A percentile compares a stretch with the other conserved stretches of the same genome.
phyloP scores from a whole-genome alignment of 495 filamentous ascomycete genomes.

The Penicillium lagena region DNA sequence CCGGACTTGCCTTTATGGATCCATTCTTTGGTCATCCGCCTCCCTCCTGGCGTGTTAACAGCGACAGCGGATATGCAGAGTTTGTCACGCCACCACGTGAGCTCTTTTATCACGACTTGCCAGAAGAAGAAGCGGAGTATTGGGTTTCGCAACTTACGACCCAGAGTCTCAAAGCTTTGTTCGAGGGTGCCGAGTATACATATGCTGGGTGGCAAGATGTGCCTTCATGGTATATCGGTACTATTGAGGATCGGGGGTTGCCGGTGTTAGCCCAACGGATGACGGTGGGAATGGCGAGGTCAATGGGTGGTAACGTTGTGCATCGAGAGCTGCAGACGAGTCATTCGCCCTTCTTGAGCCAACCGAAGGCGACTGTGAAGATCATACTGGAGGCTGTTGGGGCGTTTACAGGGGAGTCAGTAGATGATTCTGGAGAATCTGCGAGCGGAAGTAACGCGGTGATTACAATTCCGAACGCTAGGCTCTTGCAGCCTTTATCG shows the following conservation, averaged over 20 bases:
- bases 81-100: conserved; percentile 20
- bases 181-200: conserved; percentile 20
- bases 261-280: conserved; percentile 28
- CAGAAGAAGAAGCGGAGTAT: conserved; percentile 13
- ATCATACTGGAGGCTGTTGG: conserved; percentile 21
- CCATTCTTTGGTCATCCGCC: conserved; percentile 22
- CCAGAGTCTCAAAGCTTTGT: conserved; percentile 25
- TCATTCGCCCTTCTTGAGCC: conserved; percentile 31
- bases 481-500: neutral
- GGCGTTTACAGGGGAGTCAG: conserved; percentile 10
- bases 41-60: conserved; percentile 17
- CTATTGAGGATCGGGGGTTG: conserved; percentile 22
- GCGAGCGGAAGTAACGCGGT: neutral
- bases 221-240: conserved; percentile 26
- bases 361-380: conserved; percentile 16
- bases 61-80: conserved; percentile 18
- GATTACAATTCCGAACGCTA: conserved; percentile 3
- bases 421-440: neutral
- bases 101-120: conserved; percentile 29
- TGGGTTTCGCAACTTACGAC: conserved; percentile 20
- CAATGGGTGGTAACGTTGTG: conserved; percentile 19
- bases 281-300: conserved; percentile 20
- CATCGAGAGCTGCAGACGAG: conserved; percentile 25
- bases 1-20: conserved; percentile 22
- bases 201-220: conserved; percentile 29